Evolutionary conservation across 2,329 filamentous ascomycete species (phyloP).

Genomic region (Nemania diffusa): DNA sequence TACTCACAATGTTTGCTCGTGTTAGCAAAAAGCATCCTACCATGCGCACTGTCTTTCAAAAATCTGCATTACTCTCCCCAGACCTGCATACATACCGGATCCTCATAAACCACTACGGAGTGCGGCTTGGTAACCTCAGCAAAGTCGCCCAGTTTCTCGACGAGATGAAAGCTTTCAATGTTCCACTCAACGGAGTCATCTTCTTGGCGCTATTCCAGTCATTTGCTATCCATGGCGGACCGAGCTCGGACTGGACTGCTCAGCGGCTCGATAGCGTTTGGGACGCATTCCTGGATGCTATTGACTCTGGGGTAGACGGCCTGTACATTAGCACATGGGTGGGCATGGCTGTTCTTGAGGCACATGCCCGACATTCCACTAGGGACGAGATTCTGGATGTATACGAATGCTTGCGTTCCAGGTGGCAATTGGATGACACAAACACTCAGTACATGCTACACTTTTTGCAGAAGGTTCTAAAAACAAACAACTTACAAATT

Average conservation of each 20-base stretch:
- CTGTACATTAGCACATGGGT: conserved; percentile 70
- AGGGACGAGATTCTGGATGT: conserved; percentile 62
- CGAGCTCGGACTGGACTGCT: conserved; percentile 76
- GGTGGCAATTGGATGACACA: conserved; percentile 58
- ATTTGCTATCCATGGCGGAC: conserved; percentile 78
- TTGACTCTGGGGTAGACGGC: conserved; percentile 58
- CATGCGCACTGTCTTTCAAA: conserved; percentile 66
- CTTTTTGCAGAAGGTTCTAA: conserved; percentile 57
- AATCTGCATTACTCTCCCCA: conserved; percentile 73
- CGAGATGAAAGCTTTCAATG: conserved; percentile 78
- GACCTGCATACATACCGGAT: conserved; percentile 83
- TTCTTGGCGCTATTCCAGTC: conserved; percentile 86
- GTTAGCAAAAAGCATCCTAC: conserved; percentile 66
- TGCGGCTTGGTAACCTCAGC: conserved; percentile 74
- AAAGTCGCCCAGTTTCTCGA: conserved; percentile 76
- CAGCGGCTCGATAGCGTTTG: conserved; percentile 75
- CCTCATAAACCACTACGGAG: conserved; percentile 78
- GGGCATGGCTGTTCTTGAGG: conserved; percentile 68
- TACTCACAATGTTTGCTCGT: conserved; percentile 67
- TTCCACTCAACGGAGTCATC: conserved; percentile 78
- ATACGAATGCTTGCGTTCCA: conserved; percentile 61
- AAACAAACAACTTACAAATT: conserved; percentile 41
- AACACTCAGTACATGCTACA: conserved; percentile 60
- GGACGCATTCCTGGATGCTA: conserved; percentile 68
- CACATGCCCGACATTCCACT: conserved; percentile 70